Percentiles rank a stretch among this genome's conserved stretches.
Evolutionary conservation across 2,329 filamentous ascomycete species (phyloP).

Genomic region (Clonostachys chloroleuca): DNA sequence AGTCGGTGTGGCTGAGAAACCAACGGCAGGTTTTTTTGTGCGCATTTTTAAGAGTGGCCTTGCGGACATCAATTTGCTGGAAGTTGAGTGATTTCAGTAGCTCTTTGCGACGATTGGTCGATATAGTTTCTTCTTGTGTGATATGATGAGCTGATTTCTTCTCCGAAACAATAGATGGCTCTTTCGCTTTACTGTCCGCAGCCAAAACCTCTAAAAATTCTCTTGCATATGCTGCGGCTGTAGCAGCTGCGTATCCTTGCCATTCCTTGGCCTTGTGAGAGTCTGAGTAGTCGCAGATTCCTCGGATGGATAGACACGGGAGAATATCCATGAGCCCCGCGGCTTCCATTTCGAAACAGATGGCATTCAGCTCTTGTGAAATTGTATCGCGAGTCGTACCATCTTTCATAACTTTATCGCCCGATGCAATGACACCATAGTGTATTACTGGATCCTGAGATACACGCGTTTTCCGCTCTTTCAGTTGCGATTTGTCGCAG

Average conservation of each 20-base stretch:
- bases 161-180: not conserved
- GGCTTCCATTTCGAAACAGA: constrained; percentile 20
- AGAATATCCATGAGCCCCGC: constrained; percentile 15
- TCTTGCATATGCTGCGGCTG: constrained; percentile 15
- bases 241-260: constrained; percentile 15
- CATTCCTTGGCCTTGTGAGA: constrained; percentile 15
- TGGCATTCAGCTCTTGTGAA: not conserved
- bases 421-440: constrained; percentile 16
- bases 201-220: not conserved
- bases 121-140: not conserved
- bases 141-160: no score
- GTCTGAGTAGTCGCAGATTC: constrained; percentile 20
- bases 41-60: constrained; percentile 3
- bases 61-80: constrained; percentile 6
- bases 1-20: constrained; percentile 5
- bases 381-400: constrained; percentile 18
- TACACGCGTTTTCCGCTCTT: not conserved
- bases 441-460: constrained; percentile 4
- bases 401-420: constrained; percentile 24
- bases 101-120: not conserved
- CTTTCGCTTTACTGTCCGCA: not conserved
- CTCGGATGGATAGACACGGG: constrained; percentile 23
- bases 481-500: constrained; percentile 2
- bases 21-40: constrained; percentile 11
- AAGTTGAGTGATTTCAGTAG: constrained; percentile 8